Evolutionary conservation across 176 grass and related monocot species (phyloP).

Genomic region (Aechmea fasciata): DNA sequence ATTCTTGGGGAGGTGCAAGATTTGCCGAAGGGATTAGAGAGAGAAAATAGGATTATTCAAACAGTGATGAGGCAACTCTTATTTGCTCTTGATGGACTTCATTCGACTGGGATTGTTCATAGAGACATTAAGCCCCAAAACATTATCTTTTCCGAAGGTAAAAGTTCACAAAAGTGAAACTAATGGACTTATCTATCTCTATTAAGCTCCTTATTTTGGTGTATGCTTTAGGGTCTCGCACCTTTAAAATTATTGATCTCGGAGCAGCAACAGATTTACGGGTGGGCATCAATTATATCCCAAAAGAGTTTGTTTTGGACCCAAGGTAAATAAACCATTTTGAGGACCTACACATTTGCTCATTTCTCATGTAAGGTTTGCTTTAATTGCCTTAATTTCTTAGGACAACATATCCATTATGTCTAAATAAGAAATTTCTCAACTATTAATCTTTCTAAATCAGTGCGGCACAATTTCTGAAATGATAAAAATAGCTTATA

Average conservation of each 20-base stretch:
- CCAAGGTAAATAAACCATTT: constrained; percentile 56
- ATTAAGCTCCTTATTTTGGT: constrained; percentile 15
- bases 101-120: constrained; percentile 95
- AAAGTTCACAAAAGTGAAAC: background rate
- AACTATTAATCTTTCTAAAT: too few species aligned
- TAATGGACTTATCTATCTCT: background rate
- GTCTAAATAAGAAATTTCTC: too few species aligned
- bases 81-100: constrained; percentile 92
- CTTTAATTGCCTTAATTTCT: too few species aligned
- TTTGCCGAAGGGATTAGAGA: constrained; percentile 66
- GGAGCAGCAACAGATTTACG: constrained; percentile 92
- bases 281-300: constrained; percentile 98
- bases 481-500: too few species aligned
- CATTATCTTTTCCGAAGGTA: constrained; percentile 98
- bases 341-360: background rate
- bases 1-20: constrained; percentile 83
- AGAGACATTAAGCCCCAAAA: constrained; percentile 99
- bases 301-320: constrained; percentile 95
- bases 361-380: background rate
- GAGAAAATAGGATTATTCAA: constrained; percentile 96
- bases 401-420: too few species aligned
- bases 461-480: too few species aligned
- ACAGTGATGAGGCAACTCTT: constrained; percentile 91
- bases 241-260: constrained; percentile 99
- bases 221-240: constrained; percentile 40